These are phyloP conservation scores for Talaromyces amestolkiae DNA, from an alignment of 2,329 filamentous ascomycete genomes.

Conservation along the genomic window DNA sequence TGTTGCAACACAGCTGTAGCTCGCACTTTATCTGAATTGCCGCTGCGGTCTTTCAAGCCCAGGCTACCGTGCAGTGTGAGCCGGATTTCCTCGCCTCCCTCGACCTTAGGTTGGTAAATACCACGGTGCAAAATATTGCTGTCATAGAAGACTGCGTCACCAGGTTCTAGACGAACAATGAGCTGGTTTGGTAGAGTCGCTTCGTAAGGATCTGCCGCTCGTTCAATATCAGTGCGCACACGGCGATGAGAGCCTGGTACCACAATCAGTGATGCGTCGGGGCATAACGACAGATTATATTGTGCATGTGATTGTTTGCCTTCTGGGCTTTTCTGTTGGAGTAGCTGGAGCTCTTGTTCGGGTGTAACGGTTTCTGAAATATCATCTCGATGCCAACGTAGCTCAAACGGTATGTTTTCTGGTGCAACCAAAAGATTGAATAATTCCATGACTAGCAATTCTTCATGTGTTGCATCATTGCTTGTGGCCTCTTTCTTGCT, in stretches of 20 bases:
- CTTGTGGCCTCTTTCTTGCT: background rate
- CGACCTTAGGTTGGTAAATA: slow-evolving; percentile 40
- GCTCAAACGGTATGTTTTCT: slow-evolving; percentile 62
- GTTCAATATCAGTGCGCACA: slow-evolving; percentile 67
- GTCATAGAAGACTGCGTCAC: slow-evolving; percentile 83
- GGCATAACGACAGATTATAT: slow-evolving; percentile 80
- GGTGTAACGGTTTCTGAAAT: slow-evolving; percentile 63
- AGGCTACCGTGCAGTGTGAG: slow-evolving; percentile 46
- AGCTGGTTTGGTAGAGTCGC: slow-evolving; percentile 61
- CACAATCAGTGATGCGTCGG: slow-evolving; percentile 70
- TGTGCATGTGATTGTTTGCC: slow-evolving; percentile 69
- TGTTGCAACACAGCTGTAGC: slow-evolving; percentile 47
- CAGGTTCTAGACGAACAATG: slow-evolving; percentile 64
- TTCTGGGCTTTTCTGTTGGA: slow-evolving; percentile 49
- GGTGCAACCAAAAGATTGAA: slow-evolving; percentile 83
- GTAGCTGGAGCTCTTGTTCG: slow-evolving; percentile 64
- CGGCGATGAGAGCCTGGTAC: slow-evolving; percentile 74
- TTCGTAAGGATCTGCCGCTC: slow-evolving; percentile 65
- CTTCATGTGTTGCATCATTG: slow-evolving; percentile 44
- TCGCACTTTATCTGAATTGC: slow-evolving; percentile 33
- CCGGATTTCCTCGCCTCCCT: slow-evolving; percentile 36
- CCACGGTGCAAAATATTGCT: slow-evolving; percentile 72
- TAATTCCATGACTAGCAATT: slow-evolving; percentile 77
- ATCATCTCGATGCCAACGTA: slow-evolving; percentile 85
- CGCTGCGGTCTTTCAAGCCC: slow-evolving; percentile 35